These are phyloP conservation scores for Urtica urens DNA, from an alignment of 306 rosid species.

Conservation along the genomic window DNA sequence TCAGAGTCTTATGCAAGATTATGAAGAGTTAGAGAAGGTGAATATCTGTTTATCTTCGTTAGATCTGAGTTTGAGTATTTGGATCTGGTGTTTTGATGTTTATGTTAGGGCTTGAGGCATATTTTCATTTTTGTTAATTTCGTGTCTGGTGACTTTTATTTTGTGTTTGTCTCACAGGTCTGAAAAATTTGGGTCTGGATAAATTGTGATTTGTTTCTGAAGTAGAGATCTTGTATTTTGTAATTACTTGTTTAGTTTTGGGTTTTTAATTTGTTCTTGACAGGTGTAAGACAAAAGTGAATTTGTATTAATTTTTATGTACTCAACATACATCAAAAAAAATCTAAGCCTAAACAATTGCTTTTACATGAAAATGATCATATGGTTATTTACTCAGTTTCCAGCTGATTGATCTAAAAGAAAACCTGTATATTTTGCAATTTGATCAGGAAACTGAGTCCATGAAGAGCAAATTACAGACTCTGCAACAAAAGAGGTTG, in stretches of 20 bases:
- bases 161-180: neutral
- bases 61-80: conserved; percentile 31
- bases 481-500: conserved; percentile 46
- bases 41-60: conserved; percentile 1
- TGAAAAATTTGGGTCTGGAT: conserved; percentile 12
- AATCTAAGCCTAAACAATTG: too few species aligned
- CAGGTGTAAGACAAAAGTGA: too few species aligned
- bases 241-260: too few species aligned
- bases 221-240: conserved; percentile 1
- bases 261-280: too few species aligned
- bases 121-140: neutral
- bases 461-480: conserved; percentile 49
- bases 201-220: neutral
- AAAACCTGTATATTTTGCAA: neutral
- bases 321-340: too few species aligned
- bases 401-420: neutral
- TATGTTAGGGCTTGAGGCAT: neutral
- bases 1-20: conserved; percentile 77
- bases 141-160: neutral
- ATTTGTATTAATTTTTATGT: too few species aligned
- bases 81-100: conserved; percentile 5
- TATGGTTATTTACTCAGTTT: too few species aligned
- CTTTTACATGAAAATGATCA: too few species aligned
- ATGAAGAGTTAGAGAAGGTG: conserved; percentile 67
- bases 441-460: conserved; percentile 52